These are phyloP conservation scores for Dimocarpus longan DNA, from an alignment of 345 rosid species.

Conservation along the genomic window DNA sequence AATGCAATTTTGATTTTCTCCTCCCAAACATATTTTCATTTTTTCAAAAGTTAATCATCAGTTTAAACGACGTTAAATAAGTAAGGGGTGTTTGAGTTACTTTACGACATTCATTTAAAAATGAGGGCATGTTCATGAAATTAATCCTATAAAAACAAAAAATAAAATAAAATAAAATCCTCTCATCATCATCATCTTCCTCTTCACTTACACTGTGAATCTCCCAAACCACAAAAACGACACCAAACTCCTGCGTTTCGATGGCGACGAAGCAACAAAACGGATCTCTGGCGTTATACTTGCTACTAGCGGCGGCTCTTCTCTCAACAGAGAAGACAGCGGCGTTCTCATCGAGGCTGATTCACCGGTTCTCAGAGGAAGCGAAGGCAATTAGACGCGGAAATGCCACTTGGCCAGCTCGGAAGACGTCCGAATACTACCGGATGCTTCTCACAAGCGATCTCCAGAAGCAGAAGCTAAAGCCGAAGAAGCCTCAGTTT, in stretches of 20 bases:
- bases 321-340: slow-evolving; percentile 7
- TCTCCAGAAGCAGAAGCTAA: slow-evolving; percentile 71
- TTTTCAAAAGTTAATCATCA: no score
- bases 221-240: neutral
- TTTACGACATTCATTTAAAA: no score
- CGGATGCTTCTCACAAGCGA: slow-evolving; percentile 51
- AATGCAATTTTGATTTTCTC: no score
- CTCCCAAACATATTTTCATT: no score
- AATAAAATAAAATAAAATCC: neutral
- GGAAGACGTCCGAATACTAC: slow-evolving; percentile 62
- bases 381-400: slow-evolving; percentile 38
- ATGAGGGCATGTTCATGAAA: no score
- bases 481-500: slow-evolving; percentile 53
- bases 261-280: slow-evolving; percentile 29
- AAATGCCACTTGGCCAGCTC: slow-evolving; percentile 50
- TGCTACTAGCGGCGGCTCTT: neutral
- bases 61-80: no score
- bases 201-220: neutral
- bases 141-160: no score
- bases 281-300: slow-evolving; percentile 29
- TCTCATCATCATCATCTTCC: neutral
- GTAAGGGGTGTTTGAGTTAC: no score
- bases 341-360: slow-evolving; percentile 57
- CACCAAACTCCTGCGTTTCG: neutral
- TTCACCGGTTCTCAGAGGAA: slow-evolving; percentile 85